Evolutionary conservation across 2,329 filamentous ascomycete genomes (phyloP).

Genomic region (Apiospora phragmitis): DNA sequence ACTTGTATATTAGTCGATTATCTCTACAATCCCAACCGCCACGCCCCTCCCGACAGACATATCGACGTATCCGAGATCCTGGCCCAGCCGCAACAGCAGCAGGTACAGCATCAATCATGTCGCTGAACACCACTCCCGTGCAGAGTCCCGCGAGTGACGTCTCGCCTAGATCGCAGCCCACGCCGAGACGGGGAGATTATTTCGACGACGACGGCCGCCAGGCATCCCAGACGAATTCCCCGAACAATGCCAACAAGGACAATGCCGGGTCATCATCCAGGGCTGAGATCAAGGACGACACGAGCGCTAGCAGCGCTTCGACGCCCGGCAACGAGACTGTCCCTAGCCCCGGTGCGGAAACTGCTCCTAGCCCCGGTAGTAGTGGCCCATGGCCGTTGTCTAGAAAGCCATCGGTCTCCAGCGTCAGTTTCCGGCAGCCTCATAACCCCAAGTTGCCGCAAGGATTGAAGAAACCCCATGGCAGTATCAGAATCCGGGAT

Average conservation of each 20-base stretch:
- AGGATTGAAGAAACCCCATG: constrained; percentile 46
- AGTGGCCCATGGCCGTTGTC: constrained; percentile 33
- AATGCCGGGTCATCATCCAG: constrained; percentile 16
- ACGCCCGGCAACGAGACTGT: constrained; percentile 25
- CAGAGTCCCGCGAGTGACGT: constrained; percentile 28
- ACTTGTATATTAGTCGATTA: constrained; percentile 6
- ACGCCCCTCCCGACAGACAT: not conserved
- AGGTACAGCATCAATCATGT: constrained; percentile 22
- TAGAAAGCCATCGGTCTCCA: constrained; percentile 48
- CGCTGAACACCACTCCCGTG: constrained; percentile 22
- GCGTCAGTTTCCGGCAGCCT: constrained; percentile 47
- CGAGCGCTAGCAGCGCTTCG: constrained; percentile 32
- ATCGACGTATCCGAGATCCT: not conserved
- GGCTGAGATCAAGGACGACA: constrained; percentile 26
- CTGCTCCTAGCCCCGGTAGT: constrained; percentile 35
- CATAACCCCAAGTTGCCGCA: constrained; percentile 48
- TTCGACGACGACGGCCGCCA: constrained; percentile 19
- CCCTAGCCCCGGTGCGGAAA: constrained; percentile 22
- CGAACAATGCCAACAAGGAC: constrained; percentile 10
- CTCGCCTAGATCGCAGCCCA: constrained; percentile 29
- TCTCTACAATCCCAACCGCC: not conserved
- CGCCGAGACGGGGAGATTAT: constrained; percentile 26
- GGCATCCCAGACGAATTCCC: not conserved
- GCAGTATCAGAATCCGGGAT: constrained; percentile 41
- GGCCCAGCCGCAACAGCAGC: not conserved